Evolutionary conservation across 768 basidiomycete species (phyloP).

Genomic region (Leccinum barrowsii): DNA sequence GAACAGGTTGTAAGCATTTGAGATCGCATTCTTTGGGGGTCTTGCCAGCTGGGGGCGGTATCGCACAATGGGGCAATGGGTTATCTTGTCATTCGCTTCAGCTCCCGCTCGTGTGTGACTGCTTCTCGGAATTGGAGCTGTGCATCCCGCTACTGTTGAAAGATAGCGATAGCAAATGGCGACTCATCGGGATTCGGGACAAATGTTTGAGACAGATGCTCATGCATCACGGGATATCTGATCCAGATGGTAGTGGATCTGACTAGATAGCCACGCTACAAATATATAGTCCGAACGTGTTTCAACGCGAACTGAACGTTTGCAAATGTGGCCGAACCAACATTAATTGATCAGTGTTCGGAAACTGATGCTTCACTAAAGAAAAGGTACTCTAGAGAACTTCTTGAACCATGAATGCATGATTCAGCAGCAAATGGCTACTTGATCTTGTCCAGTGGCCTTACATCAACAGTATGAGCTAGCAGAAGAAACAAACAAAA

Average conservation of each 20-base stretch:
- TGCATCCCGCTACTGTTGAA: too few species aligned
- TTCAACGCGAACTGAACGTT: neutral
- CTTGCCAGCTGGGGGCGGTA: too few species aligned
- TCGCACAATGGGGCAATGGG: too few species aligned
- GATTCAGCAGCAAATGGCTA: slow-evolving; percentile 30
- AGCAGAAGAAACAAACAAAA: neutral
- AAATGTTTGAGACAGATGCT: neutral
- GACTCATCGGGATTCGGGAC: too few species aligned
- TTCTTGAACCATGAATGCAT: neutral
- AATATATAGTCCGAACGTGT: neutral
- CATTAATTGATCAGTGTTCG: neutral
- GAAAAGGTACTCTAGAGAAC: neutral
- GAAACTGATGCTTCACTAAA: neutral
- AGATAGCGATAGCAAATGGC: neutral
- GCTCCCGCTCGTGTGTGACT: too few species aligned
- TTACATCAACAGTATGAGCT: slow-evolving; percentile 32
- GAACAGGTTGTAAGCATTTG: too few species aligned
- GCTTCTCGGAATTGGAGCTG: too few species aligned
- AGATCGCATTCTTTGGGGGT: too few species aligned
- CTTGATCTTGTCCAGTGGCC: slow-evolving; percentile 95
- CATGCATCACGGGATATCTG: neutral
- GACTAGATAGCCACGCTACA: neutral
- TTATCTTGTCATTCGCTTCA: too few species aligned
- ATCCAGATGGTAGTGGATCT: neutral
- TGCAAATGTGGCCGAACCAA: neutral